Evolutionary conservation across 2,329 filamentous ascomycete species (phyloP).

Genomic region (Aspergillus latus): DNA sequence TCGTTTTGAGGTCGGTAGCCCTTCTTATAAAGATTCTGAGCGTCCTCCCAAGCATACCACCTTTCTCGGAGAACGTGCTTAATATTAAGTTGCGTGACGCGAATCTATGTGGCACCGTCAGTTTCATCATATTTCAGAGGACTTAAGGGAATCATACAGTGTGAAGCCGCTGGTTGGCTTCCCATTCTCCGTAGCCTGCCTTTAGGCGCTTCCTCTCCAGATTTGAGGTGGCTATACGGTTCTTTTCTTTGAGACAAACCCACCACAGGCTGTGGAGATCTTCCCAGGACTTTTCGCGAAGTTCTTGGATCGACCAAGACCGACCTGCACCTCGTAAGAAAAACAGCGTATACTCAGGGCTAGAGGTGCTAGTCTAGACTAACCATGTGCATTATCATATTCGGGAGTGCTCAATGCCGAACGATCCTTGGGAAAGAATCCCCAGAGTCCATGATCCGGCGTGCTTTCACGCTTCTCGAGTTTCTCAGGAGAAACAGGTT

Average conservation of each 20-base stretch:
- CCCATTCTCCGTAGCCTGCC: slow-evolving; percentile 71
- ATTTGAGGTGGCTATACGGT: slow-evolving; percentile 77
- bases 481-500: slow-evolving; percentile 63
- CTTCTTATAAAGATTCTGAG: slow-evolving; percentile 36
- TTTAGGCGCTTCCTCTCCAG: slow-evolving; percentile 67
- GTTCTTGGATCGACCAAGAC: slow-evolving; percentile 79
- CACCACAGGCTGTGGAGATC: slow-evolving; percentile 93
- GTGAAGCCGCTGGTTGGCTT: slow-evolving; percentile 62
- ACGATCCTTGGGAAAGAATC: slow-evolving; percentile 76
- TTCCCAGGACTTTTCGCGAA: slow-evolving; percentile 88
- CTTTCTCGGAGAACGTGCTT: slow-evolving; percentile 83
- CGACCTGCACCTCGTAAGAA: slow-evolving; percentile 54
- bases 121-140: neutral
- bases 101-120: slow-evolving; percentile 57
- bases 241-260: slow-evolving; percentile 87
- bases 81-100: slow-evolving; percentile 75
- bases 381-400: slow-evolving; percentile 69
- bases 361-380: slow-evolving; percentile 18
- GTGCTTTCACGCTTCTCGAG: slow-evolving; percentile 53
- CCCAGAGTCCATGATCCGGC: slow-evolving; percentile 83
- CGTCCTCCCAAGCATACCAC: slow-evolving; percentile 73
- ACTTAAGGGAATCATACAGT: slow-evolving; percentile 56
- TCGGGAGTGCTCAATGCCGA: slow-evolving; percentile 70
- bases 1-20: slow-evolving; percentile 39
- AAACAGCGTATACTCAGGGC: neutral